Base-by-base conservation (phyloP, 257 asterid genomes). In the Solanum virginianum region DNA sequence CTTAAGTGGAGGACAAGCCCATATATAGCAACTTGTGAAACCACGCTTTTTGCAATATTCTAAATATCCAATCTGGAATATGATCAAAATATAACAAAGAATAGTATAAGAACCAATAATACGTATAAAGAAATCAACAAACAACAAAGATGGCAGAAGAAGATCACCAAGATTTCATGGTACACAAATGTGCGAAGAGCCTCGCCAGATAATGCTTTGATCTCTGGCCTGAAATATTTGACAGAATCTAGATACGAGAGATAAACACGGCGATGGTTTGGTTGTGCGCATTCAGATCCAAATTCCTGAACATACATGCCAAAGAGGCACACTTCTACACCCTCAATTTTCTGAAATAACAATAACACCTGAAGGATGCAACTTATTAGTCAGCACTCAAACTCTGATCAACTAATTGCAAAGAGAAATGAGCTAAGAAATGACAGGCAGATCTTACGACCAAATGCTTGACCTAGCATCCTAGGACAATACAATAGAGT, bases 291-390 rank as follows among this genome's bases (percentile, higher is more conserved):
- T 86, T 97, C 99, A 55, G 99, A 91, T 91, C 99, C 99, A 84
- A 94, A 97, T 89, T 97, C 99, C 92, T 97, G 99, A 86, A 97
- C 96, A 63, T 97, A 97, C 99, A 97, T 97, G 87, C 99, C 98
- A 87, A 97, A 97, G 71, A 97, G 88, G 95, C 99, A 97, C 62
- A 97, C 99, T 91, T 97, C 99, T 17, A 97, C 99, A n/a, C 99
- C 99, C 91, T 97, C 99, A 80, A 97, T 97, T 88, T 92, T 92
- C 92, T 97, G 99, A 88, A 97, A 97, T 89, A 97, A 88, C 36
- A 97, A 90, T 68, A 97, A 88, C 81, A 94, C 98, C 99, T 97
- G 95, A 74, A 88, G 85, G 84, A 90, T 54, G 75, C 84, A 74
- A 75, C 83, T 80, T 62, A 85, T 70, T 88, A 89, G 83, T 82